These are phyloP conservation scores for Leccinellum albellum DNA, from an alignment of 768 basidiomycete species.

Conservation along the genomic window DNA sequence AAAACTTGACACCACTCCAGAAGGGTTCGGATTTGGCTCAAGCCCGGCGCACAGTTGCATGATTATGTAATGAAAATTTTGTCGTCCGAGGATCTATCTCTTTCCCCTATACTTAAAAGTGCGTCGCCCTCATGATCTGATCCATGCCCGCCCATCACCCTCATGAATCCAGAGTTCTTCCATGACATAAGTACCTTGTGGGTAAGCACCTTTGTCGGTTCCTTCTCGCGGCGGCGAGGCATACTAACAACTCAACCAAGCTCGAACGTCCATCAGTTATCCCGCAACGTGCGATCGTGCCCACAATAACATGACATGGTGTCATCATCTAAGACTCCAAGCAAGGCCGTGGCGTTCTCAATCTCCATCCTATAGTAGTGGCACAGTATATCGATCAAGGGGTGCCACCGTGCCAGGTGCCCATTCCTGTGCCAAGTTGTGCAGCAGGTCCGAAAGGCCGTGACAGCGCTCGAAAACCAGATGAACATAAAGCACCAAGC, in stretches of 20 bases:
- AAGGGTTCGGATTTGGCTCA: not conserved
- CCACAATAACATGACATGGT: conserved; percentile 96
- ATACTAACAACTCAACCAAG: conserved; percentile 31
- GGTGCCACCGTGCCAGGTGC: conserved; percentile 92
- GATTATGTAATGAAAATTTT: not conserved
- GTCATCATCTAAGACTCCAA: conserved; percentile 87
- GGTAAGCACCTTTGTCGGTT: conserved; percentile 45
- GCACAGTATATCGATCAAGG: conserved; percentile 83
- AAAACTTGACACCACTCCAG: not conserved
- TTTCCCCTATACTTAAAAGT: conserved; percentile 60
- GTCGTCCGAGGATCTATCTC: too few relatives aligned
- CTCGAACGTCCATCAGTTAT: conserved; percentile 98
- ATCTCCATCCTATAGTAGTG: conserved; percentile 89
- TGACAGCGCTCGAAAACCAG: conserved; percentile 90
- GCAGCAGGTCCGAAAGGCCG: conserved; percentile 95
- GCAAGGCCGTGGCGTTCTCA: conserved; percentile 99
- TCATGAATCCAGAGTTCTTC: conserved; percentile 92
- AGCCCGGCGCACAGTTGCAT: not conserved
- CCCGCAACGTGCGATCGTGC: conserved; percentile 98
- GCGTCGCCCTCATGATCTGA: conserved; percentile 33
- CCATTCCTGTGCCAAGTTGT: conserved; percentile 97
- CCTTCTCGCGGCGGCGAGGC: not conserved
- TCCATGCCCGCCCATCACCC: conserved; percentile 46
- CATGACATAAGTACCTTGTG: conserved; percentile 96
- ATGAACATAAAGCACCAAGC: conserved; percentile 90